phyloP scores from a whole-genome alignment of 495 filamentous ascomycete genomes.

The Trypethelium eluteriae region DNA sequence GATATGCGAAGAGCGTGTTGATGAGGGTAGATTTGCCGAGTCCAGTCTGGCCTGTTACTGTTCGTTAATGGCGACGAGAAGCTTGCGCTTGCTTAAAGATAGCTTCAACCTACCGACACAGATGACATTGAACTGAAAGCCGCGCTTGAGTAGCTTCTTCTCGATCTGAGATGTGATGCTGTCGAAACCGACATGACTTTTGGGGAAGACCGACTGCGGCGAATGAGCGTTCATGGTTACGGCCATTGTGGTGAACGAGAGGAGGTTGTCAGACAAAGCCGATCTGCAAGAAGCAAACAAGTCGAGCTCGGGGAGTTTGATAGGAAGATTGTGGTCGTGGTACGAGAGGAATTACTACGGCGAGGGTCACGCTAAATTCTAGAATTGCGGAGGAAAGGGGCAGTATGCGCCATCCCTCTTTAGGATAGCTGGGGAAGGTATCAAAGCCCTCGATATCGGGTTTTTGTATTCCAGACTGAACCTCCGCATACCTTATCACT shows the following conservation, averaged over 20 bases:
- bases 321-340: background rate
- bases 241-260: conserved; percentile 40
- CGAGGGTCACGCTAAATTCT: background rate
- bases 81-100: background rate
- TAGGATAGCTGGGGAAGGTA: background rate
- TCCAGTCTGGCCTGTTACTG: conserved; percentile 78
- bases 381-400: background rate
- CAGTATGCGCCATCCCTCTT: background rate
- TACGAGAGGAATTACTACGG: background rate
- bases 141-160: conserved; percentile 97
- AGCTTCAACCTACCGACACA: conserved; percentile 76
- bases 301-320: background rate
- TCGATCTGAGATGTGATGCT: conserved; percentile 98
- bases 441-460: background rate
- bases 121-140: conserved; percentile 99
- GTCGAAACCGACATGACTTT: conserved; percentile 98
- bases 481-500: background rate
- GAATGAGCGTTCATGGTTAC: conserved; percentile 43
- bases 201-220: conserved; percentile 66
- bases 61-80: background rate
- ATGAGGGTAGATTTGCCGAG: conserved; percentile 98
- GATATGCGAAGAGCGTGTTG: conserved; percentile 99
- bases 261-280: background rate
- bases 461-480: background rate
- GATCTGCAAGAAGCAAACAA: background rate